phyloP scores from a whole-genome alignment of 1,139 yeast genomes.

The Pichia terricola region DNA sequence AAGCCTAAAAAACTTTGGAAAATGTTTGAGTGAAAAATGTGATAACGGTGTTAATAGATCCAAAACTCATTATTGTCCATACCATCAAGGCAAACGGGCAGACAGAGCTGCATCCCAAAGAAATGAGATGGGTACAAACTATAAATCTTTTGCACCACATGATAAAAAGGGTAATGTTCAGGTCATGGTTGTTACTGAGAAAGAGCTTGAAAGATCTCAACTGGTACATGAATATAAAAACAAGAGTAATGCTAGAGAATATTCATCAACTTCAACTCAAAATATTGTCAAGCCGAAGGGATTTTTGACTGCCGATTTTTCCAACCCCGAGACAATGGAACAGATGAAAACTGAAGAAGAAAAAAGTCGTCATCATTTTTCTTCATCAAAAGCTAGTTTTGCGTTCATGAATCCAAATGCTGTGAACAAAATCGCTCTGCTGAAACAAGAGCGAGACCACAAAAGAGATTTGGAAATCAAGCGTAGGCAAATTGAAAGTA shows the following conservation, averaged over 20 bases:
- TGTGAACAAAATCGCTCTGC: slow-evolving; percentile 31
- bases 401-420: slow-evolving; percentile 41
- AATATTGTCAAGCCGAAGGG: slow-evolving; percentile 12
- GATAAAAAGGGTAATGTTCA: slow-evolving; percentile 29
- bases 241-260: too few relatives aligned
- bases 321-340: slow-evolving; percentile 10
- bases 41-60: slow-evolving; percentile 47
- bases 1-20: slow-evolving; percentile 55
- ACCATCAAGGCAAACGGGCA: slow-evolving; percentile 54
- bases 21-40: slow-evolving; percentile 48
- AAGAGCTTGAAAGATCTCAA: slow-evolving; percentile 9
- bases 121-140: slow-evolving; percentile 64
- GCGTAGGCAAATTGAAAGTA: slow-evolving; percentile 13
- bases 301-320: slow-evolving; percentile 24
- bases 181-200: slow-evolving; percentile 24
- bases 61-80: slow-evolving; percentile 53
- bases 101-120: slow-evolving; percentile 48
- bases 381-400: slow-evolving; percentile 31
- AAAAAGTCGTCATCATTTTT: slow-evolving; percentile 26
- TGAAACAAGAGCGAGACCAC: slow-evolving; percentile 12
- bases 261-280: too few relatives aligned
- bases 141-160: slow-evolving; percentile 35
- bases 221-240: slow-evolving; percentile 4
- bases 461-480: slow-evolving; percentile 8
- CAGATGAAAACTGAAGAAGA: slow-evolving; percentile 22